Evolutionary conservation across 176 grass and related monocot species (phyloP).

Genomic region (Phoenix dactylifera): DNA sequence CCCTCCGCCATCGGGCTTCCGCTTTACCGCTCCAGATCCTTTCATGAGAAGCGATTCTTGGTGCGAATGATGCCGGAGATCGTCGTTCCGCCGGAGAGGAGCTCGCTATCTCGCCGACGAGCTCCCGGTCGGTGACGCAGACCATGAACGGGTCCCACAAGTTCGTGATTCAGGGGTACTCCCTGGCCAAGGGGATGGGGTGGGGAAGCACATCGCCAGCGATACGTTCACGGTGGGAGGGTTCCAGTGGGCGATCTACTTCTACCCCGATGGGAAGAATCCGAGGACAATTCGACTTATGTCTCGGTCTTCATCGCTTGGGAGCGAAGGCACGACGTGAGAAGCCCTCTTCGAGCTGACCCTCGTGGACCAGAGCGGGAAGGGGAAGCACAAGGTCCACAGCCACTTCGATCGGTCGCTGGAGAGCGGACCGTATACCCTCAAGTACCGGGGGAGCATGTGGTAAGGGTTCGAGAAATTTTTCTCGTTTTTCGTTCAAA

Average conservation of each 20-base stretch:
- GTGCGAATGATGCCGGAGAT: no score
- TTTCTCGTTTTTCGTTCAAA: no score
- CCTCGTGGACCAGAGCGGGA: constrained; percentile 7
- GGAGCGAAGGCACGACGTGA: constrained; percentile 10
- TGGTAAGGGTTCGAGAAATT: no score
- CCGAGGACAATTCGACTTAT: constrained; percentile 7
- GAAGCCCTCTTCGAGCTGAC: constrained; percentile 14
- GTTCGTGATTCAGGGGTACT: constrained; percentile 9
- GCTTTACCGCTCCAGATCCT: no score
- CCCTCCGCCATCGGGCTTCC: no score
- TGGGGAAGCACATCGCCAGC: constrained; percentile 7
- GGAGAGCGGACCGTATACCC: no score
- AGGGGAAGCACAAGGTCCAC: constrained; percentile 8
- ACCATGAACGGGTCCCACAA: constrained; percentile 7
- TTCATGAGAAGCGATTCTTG: no score
- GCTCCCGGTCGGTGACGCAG: background rate
- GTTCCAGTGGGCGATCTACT: constrained; percentile 4
- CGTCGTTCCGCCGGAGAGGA: background rate
- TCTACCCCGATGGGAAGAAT: constrained; percentile 15
- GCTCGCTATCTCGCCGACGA: background rate
- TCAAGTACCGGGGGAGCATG: no score
- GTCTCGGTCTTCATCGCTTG: constrained; percentile 12
- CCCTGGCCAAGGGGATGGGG: constrained; percentile 4
- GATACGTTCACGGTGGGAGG: constrained; percentile 7
- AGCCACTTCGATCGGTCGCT: constrained; percentile 11